phyloP scores from a whole-genome alignment of 164 flowering plant species.

The Umbilicus rupestris region DNA sequence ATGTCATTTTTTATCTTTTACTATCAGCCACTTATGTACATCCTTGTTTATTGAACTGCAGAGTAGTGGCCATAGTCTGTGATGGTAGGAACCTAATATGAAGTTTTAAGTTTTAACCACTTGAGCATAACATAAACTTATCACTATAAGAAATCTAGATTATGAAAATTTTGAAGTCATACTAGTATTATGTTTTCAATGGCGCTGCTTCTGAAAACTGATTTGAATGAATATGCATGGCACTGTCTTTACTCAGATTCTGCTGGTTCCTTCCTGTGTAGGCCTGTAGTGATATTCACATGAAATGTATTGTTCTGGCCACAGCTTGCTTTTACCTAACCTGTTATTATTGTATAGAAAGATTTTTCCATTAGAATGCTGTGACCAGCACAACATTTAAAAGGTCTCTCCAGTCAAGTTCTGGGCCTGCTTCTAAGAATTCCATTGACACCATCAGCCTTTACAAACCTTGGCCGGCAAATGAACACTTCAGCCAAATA shows the following conservation, averaged over 20 bases:
- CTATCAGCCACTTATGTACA: neutral
- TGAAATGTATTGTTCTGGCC: neutral
- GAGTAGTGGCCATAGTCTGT: neutral
- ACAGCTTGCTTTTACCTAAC: neutral
- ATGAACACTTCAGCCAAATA: neutral
- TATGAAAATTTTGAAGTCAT: no score
- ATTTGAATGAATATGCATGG: no score
- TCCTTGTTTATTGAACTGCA: neutral
- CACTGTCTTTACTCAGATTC: no score
- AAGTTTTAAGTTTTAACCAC: no score
- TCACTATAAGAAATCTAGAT: no score
- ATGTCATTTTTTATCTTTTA: no score
- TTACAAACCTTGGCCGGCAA: neutral
- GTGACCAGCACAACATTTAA: neutral
- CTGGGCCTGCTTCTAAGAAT: neutral
- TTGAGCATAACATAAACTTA: no score
- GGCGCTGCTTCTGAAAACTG: no score
- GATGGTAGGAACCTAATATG: no score
- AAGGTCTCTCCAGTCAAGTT: neutral
- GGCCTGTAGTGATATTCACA: no score
- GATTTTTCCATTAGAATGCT: neutral
- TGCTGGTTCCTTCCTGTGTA: no score
- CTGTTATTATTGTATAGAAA: neutral
- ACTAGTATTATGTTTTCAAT: no score
- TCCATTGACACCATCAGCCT: neutral